Evolutionary conservation across 2,329 filamentous ascomycete genomes (phyloP), one percentile per base, ranked within the genome.

Genomic region (Claviceps humidiphila): DNA sequence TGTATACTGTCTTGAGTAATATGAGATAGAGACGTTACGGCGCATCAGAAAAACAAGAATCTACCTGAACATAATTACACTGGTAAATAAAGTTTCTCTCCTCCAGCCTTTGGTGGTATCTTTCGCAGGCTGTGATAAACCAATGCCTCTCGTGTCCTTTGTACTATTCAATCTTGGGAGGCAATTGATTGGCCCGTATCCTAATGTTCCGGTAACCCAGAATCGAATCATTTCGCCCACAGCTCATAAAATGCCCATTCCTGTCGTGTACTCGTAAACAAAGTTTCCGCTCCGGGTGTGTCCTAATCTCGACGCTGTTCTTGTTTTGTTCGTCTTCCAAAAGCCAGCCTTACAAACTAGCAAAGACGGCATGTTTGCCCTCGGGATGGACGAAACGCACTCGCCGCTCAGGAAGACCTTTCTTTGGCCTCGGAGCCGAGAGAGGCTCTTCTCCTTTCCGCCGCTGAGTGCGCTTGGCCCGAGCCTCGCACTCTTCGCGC

Each of bases 401-500:
- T 55, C 64, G 71, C 44, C 68, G 60, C 20, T 61, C 56, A 5
- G 64, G 56, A 34, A 59, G 61, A 52, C 58, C 61, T 40, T 59
- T 54, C 47, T 64, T 55, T 51, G 63, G 49, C 50, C 63, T 56
- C 39, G n/a, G n/a, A n/a, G 61, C 53, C 52, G 56, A 57, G 51
- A 56, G 57, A 38, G 53, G 59, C 9, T 60, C 60, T 30, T 62
- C 66, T 7, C 61, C 66, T 8, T 73, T 68, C 45, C 80, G 70
- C 47, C 74, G 71, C 60, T 76, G 72, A 57, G 66, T 83, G 53
- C 81, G 71, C 57, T 66, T 70, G 0, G 76, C 74, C 48, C 81
- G 70, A 4, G 80, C 80, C 53, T 85, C 79, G 47, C 70, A 72
- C 60, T 80, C 78, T 59, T 84, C 79, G 22, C 81, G 72, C 58